Conservation (phyloP, 306 rosid species). For the Vachellia collinsii region DNA sequence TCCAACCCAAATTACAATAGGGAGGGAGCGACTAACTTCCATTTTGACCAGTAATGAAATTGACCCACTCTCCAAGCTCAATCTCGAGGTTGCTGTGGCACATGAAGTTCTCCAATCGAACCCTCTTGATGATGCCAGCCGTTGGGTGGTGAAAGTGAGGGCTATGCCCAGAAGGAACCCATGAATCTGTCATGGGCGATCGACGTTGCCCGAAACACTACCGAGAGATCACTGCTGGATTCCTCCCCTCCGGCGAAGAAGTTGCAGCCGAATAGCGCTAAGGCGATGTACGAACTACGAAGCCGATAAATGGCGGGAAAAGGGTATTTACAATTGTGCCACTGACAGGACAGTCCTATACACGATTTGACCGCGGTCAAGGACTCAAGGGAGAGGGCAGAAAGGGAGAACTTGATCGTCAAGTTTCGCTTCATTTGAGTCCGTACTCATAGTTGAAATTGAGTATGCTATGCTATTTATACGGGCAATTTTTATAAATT, state of each 20-base stretch:
- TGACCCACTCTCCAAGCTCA: conserved; percentile 71
- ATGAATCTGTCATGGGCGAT: conserved; percentile 47
- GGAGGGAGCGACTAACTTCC: conserved; percentile 63
- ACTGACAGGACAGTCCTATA: neutral
- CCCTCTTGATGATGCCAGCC: conserved; percentile 65
- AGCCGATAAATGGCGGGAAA: conserved; percentile 2
- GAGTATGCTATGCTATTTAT: too few species aligned
- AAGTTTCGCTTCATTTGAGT: too few species aligned
- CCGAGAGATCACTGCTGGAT: neutral
- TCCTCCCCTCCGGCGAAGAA: neutral
- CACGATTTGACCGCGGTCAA: too few species aligned
- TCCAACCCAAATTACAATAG: neutral
- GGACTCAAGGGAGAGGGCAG: too few species aligned
- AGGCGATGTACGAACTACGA: neutral
- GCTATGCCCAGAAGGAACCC: conserved; percentile 35
- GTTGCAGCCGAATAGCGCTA: neutral
- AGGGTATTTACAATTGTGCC: neutral
- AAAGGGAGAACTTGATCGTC: too few species aligned
- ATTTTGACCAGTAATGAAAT: conserved; percentile 88
- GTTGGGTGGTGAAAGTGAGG: conserved; percentile 33
- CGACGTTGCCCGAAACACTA: neutral
- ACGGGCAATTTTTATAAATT: too few species aligned
- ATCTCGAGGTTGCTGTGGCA: conserved; percentile 77
- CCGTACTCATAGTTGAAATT: too few species aligned
- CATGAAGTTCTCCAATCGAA: conserved; percentile 90